A percentile compares a stretch with the other conserved stretches of the same genome.
Evolutionary conservation across 352 stramenopile species (phyloP).

Genomic region (Phytophthora foliorum): DNA sequence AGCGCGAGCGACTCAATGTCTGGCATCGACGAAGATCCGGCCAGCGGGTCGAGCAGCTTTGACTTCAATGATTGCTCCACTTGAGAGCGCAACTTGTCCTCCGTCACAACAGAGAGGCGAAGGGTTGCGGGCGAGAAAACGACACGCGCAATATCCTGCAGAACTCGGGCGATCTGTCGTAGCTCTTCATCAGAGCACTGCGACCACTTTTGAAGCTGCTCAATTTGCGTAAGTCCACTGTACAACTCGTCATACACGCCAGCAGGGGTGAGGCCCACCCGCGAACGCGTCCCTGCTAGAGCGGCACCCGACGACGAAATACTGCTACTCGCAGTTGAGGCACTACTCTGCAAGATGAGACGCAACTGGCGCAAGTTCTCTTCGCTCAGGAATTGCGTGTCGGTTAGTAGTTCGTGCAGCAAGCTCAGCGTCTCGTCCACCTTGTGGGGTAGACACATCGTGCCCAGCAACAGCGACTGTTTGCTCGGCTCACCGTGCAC

Average conservation of each 20-base stretch:
- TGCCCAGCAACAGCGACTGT: constrained; percentile 71
- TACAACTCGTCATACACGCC: constrained; percentile 76
- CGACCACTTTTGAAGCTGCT: constrained; percentile 80
- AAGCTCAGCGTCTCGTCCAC: constrained; percentile 69
- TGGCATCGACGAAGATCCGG: constrained; percentile 17
- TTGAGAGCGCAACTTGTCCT: constrained; percentile 67
- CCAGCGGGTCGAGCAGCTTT: constrained; percentile 59
- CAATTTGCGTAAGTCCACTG: constrained; percentile 75
- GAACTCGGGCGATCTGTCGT: constrained; percentile 52
- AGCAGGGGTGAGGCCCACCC: constrained; percentile 63
- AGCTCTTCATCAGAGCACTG: constrained; percentile 79
- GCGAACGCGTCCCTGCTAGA: constrained; percentile 65
- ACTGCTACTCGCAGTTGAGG: constrained; percentile 70
- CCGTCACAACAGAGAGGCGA: constrained; percentile 76
- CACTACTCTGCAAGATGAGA: constrained; percentile 79
- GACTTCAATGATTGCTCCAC: constrained; percentile 58
- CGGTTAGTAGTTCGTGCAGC: constrained; percentile 66
- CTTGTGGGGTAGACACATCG: constrained; percentile 82
- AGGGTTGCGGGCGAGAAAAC: constrained; percentile 71
- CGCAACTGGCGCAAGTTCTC: constrained; percentile 81
- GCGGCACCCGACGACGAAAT: constrained; percentile 79
- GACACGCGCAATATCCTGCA: constrained; percentile 67
- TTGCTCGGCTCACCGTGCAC: constrained; percentile 44
- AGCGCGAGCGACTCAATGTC: constrained; percentile 30
- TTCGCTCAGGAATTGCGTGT: constrained; percentile 78